Percentiles rank a stretch among this genome's conserved stretches.
phyloP scores from a whole-genome alignment of 1,139 yeast species.

The Lodderomyces elongisporus region DNA sequence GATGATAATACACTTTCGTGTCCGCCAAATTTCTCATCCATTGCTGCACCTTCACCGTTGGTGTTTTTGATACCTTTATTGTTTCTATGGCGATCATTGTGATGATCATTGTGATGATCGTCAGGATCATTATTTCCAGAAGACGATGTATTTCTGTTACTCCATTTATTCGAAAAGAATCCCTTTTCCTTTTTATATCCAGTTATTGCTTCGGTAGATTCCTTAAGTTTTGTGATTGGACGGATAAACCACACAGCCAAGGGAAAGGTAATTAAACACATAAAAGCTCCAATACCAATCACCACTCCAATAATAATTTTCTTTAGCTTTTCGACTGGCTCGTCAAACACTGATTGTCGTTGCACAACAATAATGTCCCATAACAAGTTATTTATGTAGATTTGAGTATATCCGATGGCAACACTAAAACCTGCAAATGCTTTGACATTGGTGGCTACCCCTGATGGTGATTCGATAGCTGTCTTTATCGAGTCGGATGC shows the following conservation, averaged over 20 bases:
- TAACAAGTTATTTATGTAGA: constrained; percentile 42
- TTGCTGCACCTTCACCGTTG: neutral
- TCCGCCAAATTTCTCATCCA: constrained; percentile 1
- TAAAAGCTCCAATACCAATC: constrained; percentile 70
- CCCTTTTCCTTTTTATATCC: constrained; percentile 24
- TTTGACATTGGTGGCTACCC: constrained; percentile 45
- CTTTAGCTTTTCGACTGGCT: constrained; percentile 58
- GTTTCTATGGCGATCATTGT: neutral
- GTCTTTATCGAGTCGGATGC: constrained; percentile 32
- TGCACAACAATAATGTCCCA: constrained; percentile 84
- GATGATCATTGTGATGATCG: neutral
- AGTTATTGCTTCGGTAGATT: constrained; percentile 70
- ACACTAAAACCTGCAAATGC: constrained; percentile 41
- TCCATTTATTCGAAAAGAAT: constrained; percentile 6
- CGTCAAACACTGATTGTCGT: constrained; percentile 50
- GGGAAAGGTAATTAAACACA: constrained; percentile 73
- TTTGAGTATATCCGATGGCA: constrained; percentile 69
- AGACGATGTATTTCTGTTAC: constrained; percentile 2
- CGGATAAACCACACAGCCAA: constrained; percentile 80
- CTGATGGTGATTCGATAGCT: constrained; percentile 36
- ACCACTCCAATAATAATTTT: constrained; percentile 75
- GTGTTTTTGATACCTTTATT: neutral
- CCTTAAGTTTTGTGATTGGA: constrained; percentile 75
- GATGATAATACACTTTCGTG: constrained; percentile 26
- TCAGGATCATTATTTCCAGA: neutral